These are phyloP conservation scores for Volvox reticuliferus DNA, from an alignment of 139 green algal species.

Conservation along the genomic window DNA sequence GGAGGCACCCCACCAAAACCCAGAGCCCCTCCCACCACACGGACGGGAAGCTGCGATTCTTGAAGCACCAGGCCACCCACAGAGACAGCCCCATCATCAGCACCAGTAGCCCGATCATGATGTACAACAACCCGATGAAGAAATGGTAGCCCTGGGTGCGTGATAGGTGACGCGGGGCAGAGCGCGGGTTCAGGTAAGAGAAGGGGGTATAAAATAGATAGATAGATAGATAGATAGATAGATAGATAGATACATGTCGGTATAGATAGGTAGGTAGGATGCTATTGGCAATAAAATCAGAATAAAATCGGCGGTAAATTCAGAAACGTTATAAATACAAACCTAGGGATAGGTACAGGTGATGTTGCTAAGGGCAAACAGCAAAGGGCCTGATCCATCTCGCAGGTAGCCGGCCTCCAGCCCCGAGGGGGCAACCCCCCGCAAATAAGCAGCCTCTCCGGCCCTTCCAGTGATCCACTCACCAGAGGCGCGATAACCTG, in stretches of 20 bases:
- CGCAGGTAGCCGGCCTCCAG: too few species aligned
- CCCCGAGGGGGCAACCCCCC: too few species aligned
- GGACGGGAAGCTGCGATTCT: constrained; percentile 44
- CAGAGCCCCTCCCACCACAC: constrained; percentile 7
- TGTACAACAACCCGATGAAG: constrained; percentile 33
- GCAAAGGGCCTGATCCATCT: too few species aligned
- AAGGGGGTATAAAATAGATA: neutral
- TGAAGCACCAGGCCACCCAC: constrained; percentile 52
- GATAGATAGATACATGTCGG: neutral
- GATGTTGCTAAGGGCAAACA: too few species aligned
- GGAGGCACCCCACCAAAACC: neutral
- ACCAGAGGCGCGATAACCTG: constrained; percentile 31
- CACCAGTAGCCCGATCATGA: constrained; percentile 20
- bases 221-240: neutral
- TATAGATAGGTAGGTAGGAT: neutral
- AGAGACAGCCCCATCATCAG: constrained; percentile 44
- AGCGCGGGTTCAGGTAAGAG: neutral
- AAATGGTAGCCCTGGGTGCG: constrained; percentile 45
- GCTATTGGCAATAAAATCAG: too few species aligned
- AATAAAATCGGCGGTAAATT: too few species aligned
- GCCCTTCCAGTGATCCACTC: neutral
- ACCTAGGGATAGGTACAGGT: too few species aligned
- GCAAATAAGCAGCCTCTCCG: too few species aligned
- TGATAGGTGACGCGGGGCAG: too few species aligned
- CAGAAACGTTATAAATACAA: too few species aligned